Evolutionary conservation across 2,329 filamentous ascomycete genomes (phyloP), one percentile per base, ranked within the genome.

Genomic region (Trichoderma polysporum): DNA sequence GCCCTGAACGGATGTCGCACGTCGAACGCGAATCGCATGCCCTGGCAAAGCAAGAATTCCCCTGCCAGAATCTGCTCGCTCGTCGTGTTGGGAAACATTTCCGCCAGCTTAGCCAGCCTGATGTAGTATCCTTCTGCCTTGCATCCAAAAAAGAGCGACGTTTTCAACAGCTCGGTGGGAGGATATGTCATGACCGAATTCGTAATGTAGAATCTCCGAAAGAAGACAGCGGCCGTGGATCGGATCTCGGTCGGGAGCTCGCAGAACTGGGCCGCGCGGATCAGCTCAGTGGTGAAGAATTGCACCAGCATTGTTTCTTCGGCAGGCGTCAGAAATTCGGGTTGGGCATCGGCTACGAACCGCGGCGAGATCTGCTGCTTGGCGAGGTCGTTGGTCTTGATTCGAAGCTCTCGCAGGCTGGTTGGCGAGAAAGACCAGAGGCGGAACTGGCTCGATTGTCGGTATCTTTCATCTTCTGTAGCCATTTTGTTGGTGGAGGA

Each of bases 171-270:
- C 70, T 93, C 90, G 69, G 92, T 91, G 0, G 94, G 94, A 69
- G 94, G 92, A 76, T 99, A 98, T 33, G 94, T 97, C 92, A 98
- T 97, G 74, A 94, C 88, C 47, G 92, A 96, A 80, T 98, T 97
- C 74, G 91, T 94, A 41, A 97, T 86, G 81, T 98, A 99, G 84
- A 99, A 98, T 67, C 95, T 91, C 66, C 92, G 91, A 68, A 99
- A 86, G 77, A 96, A 97, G 75, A 96, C 89, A 69, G 94, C 91
- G 3, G 93, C 92, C 7, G 94, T 97, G 4, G 79, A 74, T 71
- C 84, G 81, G 67, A 84, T 84, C 66, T 84, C 82, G 70, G 82
- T 83, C 6, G 82, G 80, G 49, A 84, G 75, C 37, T 84, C 79
- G 72, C 82, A 84, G 71, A 86, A 86, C 61, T 83, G 80, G 22